Conservation (phyloP, 257 asterid species). For the Solanum appendiculatum region DNA sequence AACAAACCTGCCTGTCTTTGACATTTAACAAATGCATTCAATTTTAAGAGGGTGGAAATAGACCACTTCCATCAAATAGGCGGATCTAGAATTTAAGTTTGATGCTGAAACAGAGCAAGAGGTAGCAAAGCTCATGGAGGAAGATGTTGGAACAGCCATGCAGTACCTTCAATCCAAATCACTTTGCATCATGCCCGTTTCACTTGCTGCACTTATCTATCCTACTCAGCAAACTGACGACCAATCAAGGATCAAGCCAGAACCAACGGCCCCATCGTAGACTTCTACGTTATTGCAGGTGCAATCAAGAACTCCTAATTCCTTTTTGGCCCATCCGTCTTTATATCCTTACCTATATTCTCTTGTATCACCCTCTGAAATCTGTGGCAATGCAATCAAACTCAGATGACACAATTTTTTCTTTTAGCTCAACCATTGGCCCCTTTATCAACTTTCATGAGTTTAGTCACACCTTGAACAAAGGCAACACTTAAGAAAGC, state of each 20-base stretch:
- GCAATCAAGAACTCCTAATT: conserved; percentile 27
- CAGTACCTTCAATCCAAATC: conserved; percentile 76
- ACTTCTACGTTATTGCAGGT: conserved; percentile 11
- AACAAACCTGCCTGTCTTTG: not conserved
- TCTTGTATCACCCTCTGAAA: not conserved
- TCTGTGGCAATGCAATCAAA: conserved; percentile 19
- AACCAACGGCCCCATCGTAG: conserved; percentile 36
- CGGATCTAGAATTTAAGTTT: not conserved
- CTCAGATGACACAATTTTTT: conserved; percentile 23
- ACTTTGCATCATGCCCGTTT: conserved; percentile 78
- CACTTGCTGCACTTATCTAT: conserved; percentile 71
- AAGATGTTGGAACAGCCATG: conserved; percentile 79
- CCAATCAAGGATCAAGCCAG: conserved; percentile 39
- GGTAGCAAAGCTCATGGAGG: conserved; percentile 81
- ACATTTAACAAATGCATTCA: not conserved
- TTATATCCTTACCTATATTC: not conserved
- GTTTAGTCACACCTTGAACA: conserved; percentile 8
- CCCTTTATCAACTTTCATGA: not conserved
- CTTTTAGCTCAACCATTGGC: conserved; percentile 9
- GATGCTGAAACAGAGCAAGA: conserved; percentile 65
- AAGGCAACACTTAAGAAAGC: conserved; percentile 9
- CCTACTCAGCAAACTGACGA: conserved; percentile 38
- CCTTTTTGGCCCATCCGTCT: conserved; percentile 4
- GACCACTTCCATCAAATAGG: not conserved
- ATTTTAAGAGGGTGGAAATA: not conserved